Conservation (phyloP, 805 yeast species). For the Candida xyloterini region DNA sequence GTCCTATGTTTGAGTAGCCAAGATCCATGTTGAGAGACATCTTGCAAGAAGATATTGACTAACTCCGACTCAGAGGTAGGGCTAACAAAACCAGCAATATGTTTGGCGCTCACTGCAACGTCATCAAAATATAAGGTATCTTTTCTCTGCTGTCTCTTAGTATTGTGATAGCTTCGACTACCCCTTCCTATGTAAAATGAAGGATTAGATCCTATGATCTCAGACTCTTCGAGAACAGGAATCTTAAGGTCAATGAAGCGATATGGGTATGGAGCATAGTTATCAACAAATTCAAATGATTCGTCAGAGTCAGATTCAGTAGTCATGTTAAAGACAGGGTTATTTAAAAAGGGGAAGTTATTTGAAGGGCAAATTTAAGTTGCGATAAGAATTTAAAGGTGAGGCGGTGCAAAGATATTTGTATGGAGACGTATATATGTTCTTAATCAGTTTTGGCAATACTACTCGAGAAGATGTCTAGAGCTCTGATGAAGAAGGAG, state of each 20-base stretch:
- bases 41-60: constrained; percentile 6
- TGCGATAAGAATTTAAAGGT: constrained; percentile 3
- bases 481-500: constrained; percentile 16
- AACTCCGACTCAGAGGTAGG: constrained; percentile 1
- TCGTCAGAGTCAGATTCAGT: not conserved
- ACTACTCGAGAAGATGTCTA: constrained; percentile 8
- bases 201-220: constrained; percentile 3
- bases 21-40: constrained; percentile 23
- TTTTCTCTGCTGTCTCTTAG: constrained; percentile 5
- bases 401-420: constrained; percentile 7
- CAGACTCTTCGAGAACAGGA: constrained; percentile 1
- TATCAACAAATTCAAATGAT: not conserved
- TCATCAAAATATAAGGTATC: constrained; percentile 22
- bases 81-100: constrained; percentile 14
- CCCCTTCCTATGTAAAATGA: constrained; percentile 26
- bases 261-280: constrained; percentile 5
- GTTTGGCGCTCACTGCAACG: constrained; percentile 26
- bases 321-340: not conserved
- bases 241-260: constrained; percentile 3
- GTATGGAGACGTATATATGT: not conserved
- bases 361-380: constrained; percentile 7
- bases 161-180: constrained; percentile 12
- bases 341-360: not conserved
- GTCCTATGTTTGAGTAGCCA: constrained; percentile 6
- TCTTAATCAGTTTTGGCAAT: constrained; percentile 3